Evolutionary conservation across 1,284 basidiomycete genomes (phyloP), one percentile per base, ranked within the genome.

Genomic region (Ustilago trichophora): DNA sequence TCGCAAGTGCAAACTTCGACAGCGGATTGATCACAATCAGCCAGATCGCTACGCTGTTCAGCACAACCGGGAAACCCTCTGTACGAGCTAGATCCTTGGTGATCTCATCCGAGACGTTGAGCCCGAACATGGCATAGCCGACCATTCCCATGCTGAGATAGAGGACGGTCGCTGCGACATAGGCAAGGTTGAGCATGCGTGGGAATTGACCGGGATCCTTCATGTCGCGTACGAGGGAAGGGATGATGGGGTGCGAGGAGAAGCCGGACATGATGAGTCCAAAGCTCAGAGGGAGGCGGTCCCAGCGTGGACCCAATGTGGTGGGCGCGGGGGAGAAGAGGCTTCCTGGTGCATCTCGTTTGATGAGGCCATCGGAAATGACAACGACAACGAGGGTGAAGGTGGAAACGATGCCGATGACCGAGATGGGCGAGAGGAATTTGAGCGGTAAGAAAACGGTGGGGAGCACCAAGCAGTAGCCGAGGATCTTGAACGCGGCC

Each of bases 211-310:
- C 84, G 1, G 93, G 93, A 72, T 93, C 87, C 47, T 84, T 83
- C 93, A 98, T 97, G 82, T 98, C 94, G 68, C 89, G 86, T 11
- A 91, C 92, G 13, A 98, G 82, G 9, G 90, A 91, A 6, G 94
- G 94, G 44, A 97, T 90, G 31, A 95, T 91, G 11, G 92, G 91
- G 81, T 98, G 94, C 1, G 93, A 93, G 6, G 92, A 89, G 75
- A 97, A 95, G 86, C 94, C 93, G n/a, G 92, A 92, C 89, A 98
- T 93, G 79, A 97, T 89, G 52, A 98, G 84, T 3, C 94, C 94
- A 78, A 93, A 97, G 81, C 60, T 88, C 66, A 76, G 82, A 67
- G 87, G 80, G 79, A 86, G 56, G 82, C 82, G 72, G 78, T 85
- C 48, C 83, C 83, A 83, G 38, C 87, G 85, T 24, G 91, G 85